Evolutionary conservation across 106 monocot species (phyloP), one percentile per base, ranked within the genome.

Genomic region (Dioscorea alata): DNA sequence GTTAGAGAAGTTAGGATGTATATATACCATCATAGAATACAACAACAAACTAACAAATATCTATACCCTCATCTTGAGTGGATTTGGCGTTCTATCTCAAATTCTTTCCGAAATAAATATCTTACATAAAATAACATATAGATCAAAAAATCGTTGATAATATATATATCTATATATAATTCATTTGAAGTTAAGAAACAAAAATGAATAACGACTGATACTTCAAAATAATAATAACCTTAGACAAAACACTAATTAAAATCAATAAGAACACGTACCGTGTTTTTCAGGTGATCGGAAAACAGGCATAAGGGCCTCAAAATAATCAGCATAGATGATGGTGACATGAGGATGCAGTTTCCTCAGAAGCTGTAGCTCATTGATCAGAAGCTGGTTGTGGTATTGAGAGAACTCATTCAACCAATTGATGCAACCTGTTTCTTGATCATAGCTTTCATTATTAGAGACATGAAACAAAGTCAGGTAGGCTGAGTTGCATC

Each of bases 341-440:
- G 64, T 70, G 24, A 60, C 79, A 13, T 64, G 35, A 15, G 84
- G 73, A 33, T 84, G 51, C 20, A 51, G 71, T 21, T 18, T 9
- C 7, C 65, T 67, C 3, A 73, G 42, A 8, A 18, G 1, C 1
- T 23, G 22, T 6, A 84, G 57, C 48, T 63, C 69, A 4, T 60
- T 8, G 3, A 24, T 10, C 12, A 84, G 69, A 2, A 60, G 25
- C 1, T 14, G 23, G 53, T 84, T 69, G 53, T 80, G 72, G 69
- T 76, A 63, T 25, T 63, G 33, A 6, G 79, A 49, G 13, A 82
- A 67, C 8, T 76, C 48, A 31, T 78, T 82, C 57, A 82, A 22
- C 63, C 59, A 49, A n/a, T 76, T 79, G 50, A 84, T 17, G 64
- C 83, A 84, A 4, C 79, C 79, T 49, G 64, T 73, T 3, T 50